Percentiles rank a stretch among this genome's conserved stretches.
Conservation (phyloP, 2,329 filamentous ascomycete genomes). For the Aspergillus fumigatus region DNA sequence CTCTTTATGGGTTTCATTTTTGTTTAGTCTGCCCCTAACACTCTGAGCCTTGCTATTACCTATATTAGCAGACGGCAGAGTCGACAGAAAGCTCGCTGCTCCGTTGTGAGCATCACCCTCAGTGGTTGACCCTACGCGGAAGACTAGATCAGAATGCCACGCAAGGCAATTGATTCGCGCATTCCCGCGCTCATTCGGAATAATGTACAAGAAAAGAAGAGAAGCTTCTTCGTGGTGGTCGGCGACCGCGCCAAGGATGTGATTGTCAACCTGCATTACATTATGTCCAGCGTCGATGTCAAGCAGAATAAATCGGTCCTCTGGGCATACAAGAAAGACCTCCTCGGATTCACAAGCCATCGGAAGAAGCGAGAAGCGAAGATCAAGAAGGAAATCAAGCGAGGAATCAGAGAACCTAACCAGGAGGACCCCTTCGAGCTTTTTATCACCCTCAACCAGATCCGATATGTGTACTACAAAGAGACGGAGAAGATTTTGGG, state of each 20-base stretch:
- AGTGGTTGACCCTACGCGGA: background rate
- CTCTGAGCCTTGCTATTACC: background rate
- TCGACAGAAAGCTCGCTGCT: background rate
- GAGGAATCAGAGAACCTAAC: slow-evolving; percentile 87
- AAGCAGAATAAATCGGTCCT: slow-evolving; percentile 95
- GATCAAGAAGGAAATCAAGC: slow-evolving; percentile 97
- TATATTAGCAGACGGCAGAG: background rate
- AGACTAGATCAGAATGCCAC: slow-evolving; percentile 30
- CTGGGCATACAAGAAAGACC: slow-evolving; percentile 98
- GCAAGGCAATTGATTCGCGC: slow-evolving; percentile 70
- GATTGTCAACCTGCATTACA: slow-evolving; percentile 91
- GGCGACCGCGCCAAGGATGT: slow-evolving; percentile 93
- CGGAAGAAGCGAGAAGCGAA: slow-evolving; percentile 97
- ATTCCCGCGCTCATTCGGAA: slow-evolving; percentile 89
- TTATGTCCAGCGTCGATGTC: slow-evolving; percentile 83
- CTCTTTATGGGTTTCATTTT: background rate
- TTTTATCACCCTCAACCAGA: slow-evolving; percentile 93
- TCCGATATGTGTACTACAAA: slow-evolving; percentile 99
- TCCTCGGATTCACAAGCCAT: slow-evolving; percentile 91
- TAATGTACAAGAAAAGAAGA: slow-evolving; percentile 89
- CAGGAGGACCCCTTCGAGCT: slow-evolving; percentile 94
- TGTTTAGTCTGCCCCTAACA: background rate
- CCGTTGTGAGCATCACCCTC: background rate
- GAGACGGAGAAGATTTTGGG: slow-evolving; percentile 98
- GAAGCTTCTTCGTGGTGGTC: slow-evolving; percentile 96